Evolutionary conservation across 1,284 basidiomycete genomes (phyloP).

Genomic region (Austroboletus niveus): DNA sequence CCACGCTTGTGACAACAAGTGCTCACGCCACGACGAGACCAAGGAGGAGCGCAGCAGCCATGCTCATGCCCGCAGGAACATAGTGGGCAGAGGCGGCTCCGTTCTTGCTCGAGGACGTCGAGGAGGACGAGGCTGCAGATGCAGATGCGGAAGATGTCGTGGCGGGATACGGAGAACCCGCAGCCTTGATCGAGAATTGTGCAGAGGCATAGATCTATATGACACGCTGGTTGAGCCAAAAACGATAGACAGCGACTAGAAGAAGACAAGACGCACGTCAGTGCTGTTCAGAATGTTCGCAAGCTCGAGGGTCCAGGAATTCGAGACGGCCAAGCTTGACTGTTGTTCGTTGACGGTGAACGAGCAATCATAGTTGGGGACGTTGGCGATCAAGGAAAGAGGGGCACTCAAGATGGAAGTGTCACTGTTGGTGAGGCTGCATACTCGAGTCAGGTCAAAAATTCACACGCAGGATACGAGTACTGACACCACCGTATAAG

Average conservation of each 20-base stretch:
- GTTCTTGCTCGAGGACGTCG: slow-evolving; percentile 16
- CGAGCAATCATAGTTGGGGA: slow-evolving; percentile 62
- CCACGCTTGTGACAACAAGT: not conserved
- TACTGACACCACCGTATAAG: slow-evolving; percentile 44
- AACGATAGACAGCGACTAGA: slow-evolving; percentile 7
- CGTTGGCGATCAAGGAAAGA: slow-evolving; percentile 46
- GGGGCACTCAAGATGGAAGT: slow-evolving; percentile 31
- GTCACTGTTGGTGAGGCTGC: slow-evolving; percentile 43
- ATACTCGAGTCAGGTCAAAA: slow-evolving; percentile 1
- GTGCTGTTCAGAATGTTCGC: slow-evolving; percentile 56
- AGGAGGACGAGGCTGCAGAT: slow-evolving; percentile 19
- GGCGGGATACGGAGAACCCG: slow-evolving; percentile 59
- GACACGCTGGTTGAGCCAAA: not conserved
- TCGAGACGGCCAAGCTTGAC: slow-evolving; percentile 40
- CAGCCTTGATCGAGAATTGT: slow-evolving; percentile 65
- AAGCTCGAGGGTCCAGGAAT: slow-evolving; percentile 57
- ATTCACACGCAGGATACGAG: not conserved
- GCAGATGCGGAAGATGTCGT: slow-evolving; percentile 29
- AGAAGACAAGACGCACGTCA: slow-evolving; percentile 39
- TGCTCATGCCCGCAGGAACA: slow-evolving; percentile 29
- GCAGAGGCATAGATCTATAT: slow-evolving; percentile 59
- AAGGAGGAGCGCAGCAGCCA: slow-evolving; percentile 30
- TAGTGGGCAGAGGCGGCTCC: slow-evolving; percentile 30
- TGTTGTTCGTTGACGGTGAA: slow-evolving; percentile 49
- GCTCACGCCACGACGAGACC: slow-evolving; percentile 34